Evolutionary conservation across 1,284 basidiomycete species (phyloP).

Genomic region (Phaffia rhodozyma): DNA sequence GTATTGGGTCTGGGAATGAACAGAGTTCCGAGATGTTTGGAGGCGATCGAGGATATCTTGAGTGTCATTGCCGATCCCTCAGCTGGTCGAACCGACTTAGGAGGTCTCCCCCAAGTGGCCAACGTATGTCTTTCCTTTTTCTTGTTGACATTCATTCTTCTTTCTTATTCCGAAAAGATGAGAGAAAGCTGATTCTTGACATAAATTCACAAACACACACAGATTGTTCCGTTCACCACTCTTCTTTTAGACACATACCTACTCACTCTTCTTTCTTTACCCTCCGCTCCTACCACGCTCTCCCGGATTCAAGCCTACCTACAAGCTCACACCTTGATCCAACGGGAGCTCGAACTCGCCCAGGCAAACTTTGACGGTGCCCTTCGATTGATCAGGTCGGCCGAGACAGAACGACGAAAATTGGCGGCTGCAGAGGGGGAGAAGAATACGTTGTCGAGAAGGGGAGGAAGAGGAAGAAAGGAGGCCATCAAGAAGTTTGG

Average conservation of each 20-base stretch:
- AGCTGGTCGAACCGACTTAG: neutral
- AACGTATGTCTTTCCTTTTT: neutral
- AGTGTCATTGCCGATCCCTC: neutral
- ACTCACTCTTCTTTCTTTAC: constrained; percentile 5
- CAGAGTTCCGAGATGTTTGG: neutral
- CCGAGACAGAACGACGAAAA: too few species aligned
- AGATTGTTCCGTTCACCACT: constrained; percentile 16
- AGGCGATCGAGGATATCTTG: constrained; percentile 4
- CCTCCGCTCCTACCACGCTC: neutral
- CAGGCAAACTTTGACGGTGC: constrained; percentile 7
- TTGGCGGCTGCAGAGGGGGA: too few species aligned
- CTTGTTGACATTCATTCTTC: neutral
- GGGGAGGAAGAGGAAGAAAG: too few species aligned
- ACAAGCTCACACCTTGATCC: constrained; percentile 2
- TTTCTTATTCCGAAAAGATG: neutral
- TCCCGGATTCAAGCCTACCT: constrained; percentile 1
- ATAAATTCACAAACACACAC: neutral
- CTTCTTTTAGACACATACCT: constrained; percentile 16
- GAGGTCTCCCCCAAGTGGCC: neutral
- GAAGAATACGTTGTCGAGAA: too few species aligned
- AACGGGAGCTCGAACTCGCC: constrained; percentile 8
- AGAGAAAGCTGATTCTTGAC: neutral
- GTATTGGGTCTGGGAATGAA: neutral
- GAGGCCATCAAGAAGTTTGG: too few species aligned
- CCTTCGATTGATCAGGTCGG: constrained; percentile 3